A percentile compares a stretch with the other conserved stretches of the same genome.
Evolutionary conservation across 2,329 filamentous ascomycete genomes (phyloP).

Genomic region (Stemphylium vesicarium): DNA sequence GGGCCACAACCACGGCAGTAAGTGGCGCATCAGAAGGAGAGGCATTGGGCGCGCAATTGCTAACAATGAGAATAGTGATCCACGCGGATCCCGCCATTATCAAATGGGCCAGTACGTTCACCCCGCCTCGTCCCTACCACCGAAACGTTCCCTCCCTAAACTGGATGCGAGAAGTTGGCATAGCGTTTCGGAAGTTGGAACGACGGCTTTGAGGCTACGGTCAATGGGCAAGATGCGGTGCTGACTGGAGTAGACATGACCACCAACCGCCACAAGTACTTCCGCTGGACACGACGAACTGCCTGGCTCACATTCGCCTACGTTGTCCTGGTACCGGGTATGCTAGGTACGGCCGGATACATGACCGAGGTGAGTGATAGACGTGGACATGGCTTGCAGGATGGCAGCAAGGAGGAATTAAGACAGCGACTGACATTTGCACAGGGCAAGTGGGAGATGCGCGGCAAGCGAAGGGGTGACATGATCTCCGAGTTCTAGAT

Average conservation of each 20-base stretch:
- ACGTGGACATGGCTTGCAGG: background rate
- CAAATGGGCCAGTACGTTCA: constrained; percentile 60
- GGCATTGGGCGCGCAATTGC: constrained; percentile 24
- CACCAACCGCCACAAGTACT: constrained; percentile 88
- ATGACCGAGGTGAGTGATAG: constrained; percentile 78
- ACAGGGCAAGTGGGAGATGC: constrained; percentile 84
- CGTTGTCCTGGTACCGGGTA: constrained; percentile 71
- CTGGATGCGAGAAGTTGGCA: background rate
- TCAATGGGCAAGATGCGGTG: background rate
- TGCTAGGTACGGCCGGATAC: constrained; percentile 75
- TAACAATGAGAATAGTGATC: constrained; percentile 50
- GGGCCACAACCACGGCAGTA: constrained; percentile 37
- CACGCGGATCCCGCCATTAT: constrained; percentile 63
- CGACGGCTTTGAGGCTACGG: background rate
- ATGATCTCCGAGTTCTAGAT: constrained; percentile 76
- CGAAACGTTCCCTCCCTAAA: background rate
- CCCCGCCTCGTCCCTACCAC: constrained; percentile 36
- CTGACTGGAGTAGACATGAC: constrained; percentile 70
- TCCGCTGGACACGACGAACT: constrained; percentile 88
- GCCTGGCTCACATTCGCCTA: constrained; percentile 82
- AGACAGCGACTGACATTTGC: constrained; percentile 23
- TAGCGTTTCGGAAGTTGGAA: background rate
- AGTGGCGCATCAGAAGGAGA: constrained; percentile 1
- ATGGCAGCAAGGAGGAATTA: background rate
- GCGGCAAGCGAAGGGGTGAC: constrained; percentile 88